phyloP scores from a whole-genome alignment of 768 basidiomycete species.

The Russula sp. region DNA sequence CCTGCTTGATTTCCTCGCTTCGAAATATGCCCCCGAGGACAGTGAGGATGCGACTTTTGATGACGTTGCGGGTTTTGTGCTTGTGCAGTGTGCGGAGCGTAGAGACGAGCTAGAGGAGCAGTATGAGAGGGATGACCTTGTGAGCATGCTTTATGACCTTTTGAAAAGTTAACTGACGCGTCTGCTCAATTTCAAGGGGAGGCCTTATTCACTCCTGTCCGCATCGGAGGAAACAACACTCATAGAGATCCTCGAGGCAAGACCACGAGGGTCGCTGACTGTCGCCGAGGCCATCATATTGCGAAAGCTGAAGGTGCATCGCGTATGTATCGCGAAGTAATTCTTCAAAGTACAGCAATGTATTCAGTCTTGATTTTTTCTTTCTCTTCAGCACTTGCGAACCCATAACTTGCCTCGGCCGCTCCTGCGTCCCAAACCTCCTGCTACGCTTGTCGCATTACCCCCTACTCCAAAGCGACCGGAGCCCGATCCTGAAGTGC shows the following conservation, averaged over 20 bases:
- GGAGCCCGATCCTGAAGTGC: slow-evolving; percentile 36
- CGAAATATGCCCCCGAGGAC: slow-evolving; percentile 21
- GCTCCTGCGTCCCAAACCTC: slow-evolving; percentile 23
- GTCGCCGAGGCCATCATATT: slow-evolving; percentile 26
- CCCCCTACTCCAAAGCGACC: slow-evolving; percentile 34
- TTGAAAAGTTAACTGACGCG: not conserved
- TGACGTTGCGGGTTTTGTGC: slow-evolving; percentile 1
- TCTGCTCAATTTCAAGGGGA: slow-evolving; percentile 10
- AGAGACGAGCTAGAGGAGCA: slow-evolving; percentile 22
- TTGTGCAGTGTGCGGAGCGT: slow-evolving; percentile 13
- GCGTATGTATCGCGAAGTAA: slow-evolving; percentile 7
- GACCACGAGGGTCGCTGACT: slow-evolving; percentile 6
- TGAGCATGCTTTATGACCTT: slow-evolving; percentile 8
- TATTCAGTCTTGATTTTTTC: not conserved
- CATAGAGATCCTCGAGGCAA: slow-evolving; percentile 17
- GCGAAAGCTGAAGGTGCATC: slow-evolving; percentile 31
- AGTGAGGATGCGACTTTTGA: slow-evolving; percentile 24
- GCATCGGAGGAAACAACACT: slow-evolving; percentile 16
- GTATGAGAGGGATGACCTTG: slow-evolving; percentile 23
- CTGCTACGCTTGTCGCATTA: slow-evolving; percentile 39
- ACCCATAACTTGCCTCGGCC: slow-evolving; percentile 25
- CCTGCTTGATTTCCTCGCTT: slow-evolving; percentile 23
- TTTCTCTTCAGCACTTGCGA: slow-evolving; percentile 29
- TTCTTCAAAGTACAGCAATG: not conserved
- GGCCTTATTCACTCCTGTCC: slow-evolving; percentile 28